Percentiles rank a stretch among this genome's conserved stretches.
These are phyloP conservation scores for Pseudogymnoascus pannorum DNA, from an alignment of 2,329 filamentous ascomycete species.

Conservation along the genomic window DNA sequence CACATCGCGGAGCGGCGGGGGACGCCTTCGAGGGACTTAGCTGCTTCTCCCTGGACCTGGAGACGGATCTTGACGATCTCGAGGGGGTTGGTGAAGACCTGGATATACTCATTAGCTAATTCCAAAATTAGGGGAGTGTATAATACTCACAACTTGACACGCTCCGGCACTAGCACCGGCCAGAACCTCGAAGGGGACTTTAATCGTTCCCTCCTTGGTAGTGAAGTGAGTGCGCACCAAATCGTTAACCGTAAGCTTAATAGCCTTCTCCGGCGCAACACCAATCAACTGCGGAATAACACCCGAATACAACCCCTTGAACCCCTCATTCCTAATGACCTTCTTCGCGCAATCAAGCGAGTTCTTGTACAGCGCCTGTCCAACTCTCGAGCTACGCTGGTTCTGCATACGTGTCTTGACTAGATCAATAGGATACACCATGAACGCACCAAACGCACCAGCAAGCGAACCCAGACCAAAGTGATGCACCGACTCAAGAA, in stretches of 20 bases:
- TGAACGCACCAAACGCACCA: constrained; percentile 95
- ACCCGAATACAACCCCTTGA: constrained; percentile 85
- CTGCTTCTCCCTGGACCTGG: constrained; percentile 92
- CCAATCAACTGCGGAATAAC: constrained; percentile 92
- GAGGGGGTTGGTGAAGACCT: constrained; percentile 95
- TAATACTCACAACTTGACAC: constrained; percentile 81
- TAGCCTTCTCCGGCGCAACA: constrained; percentile 98
- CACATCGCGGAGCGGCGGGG: constrained; percentile 91
- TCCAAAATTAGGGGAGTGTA: background rate
- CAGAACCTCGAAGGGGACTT: constrained; percentile 64
- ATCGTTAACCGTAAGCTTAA: constrained; percentile 98
- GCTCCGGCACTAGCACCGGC: constrained; percentile 84
- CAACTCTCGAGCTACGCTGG: constrained; percentile 74
- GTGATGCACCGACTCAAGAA: constrained; percentile 78
- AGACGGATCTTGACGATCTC: constrained; percentile 99
- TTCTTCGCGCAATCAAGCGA: constrained; percentile 92
- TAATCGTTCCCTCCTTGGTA: constrained; percentile 68
- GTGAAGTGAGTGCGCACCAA: constrained; percentile 71
- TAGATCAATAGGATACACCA: constrained; percentile 98
- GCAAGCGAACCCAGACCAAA: constrained; percentile 84
- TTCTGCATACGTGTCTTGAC: constrained; percentile 99
- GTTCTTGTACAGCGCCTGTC: constrained; percentile 91
- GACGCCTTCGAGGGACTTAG: constrained; percentile 74
- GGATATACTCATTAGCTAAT: constrained; percentile 11
- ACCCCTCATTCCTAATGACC: constrained; percentile 86